A percentile compares a stretch with the other conserved stretches of the same genome.
Evolutionary conservation across 495 filamentous ascomycete genomes (phyloP).

Genomic region (Hyaloscypha variabilis): DNA sequence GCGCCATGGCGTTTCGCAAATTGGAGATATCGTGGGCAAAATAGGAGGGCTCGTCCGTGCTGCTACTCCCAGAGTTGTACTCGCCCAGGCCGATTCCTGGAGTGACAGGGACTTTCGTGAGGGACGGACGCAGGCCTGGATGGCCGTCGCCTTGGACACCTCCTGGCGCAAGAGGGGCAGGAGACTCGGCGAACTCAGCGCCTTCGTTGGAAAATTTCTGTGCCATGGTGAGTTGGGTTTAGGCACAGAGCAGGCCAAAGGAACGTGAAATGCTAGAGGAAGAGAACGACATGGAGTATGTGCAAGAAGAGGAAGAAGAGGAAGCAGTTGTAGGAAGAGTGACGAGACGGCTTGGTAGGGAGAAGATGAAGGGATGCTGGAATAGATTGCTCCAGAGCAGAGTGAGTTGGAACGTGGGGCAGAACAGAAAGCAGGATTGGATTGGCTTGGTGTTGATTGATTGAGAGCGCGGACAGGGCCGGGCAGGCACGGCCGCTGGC

Average conservation of each 20-base stretch:
- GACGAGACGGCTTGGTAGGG: neutral
- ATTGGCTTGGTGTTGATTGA: neutral
- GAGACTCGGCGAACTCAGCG: conserved; percentile 20
- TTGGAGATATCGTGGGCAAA: conserved; percentile 38
- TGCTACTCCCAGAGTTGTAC: conserved; percentile 32
- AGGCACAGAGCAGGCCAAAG: neutral
- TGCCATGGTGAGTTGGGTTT: conserved; percentile 23
- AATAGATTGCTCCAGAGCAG: neutral
- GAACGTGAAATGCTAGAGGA: neutral
- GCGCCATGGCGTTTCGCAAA: conserved; percentile 24
- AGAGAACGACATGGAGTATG: conserved; percentile 11
- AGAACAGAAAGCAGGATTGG: conserved; percentile 13
- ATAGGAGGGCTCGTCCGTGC: conserved; percentile 35
- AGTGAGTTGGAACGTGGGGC: conserved; percentile 8
- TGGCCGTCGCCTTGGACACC: conserved; percentile 23
- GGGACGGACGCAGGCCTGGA: conserved; percentile 27
- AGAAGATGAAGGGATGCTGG: neutral
- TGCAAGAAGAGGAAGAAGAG: neutral
- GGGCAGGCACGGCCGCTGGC: neutral
- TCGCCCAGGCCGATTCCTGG: conserved; percentile 46
- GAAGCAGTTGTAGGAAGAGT: neutral
- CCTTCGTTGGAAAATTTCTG: conserved; percentile 23
- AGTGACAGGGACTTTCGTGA: conserved; percentile 46
- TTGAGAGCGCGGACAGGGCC: neutral
- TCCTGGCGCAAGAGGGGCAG: conserved; percentile 7